phyloP scores from a whole-genome alignment of 768 basidiomycete genomes.

The Chalciporus sphaerocephalus region DNA sequence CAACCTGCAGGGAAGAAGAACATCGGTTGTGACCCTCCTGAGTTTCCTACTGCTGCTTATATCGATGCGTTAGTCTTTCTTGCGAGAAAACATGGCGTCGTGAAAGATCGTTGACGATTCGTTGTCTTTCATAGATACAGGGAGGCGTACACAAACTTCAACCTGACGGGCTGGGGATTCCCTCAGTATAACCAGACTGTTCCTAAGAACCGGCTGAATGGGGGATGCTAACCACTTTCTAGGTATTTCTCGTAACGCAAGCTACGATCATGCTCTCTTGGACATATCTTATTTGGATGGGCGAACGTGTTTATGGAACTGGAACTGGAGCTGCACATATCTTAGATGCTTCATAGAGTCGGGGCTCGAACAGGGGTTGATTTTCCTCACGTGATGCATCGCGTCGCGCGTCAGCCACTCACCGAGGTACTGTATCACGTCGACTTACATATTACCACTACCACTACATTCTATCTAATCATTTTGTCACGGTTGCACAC shows the following conservation, averaged over 20 bases:
- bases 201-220: conserved; percentile 52
- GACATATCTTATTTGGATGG: neutral
- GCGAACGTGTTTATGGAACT: neutral
- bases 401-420: conserved; percentile 29
- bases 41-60: conserved; percentile 72
- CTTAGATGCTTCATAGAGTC: neutral
- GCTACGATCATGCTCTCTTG: conserved; percentile 5
- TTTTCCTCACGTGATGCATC: conserved; percentile 30
- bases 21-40: conserved; percentile 64
- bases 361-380: conserved; percentile 13
- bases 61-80: conserved; percentile 55
- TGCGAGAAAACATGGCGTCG: neutral
- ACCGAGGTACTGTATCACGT: no score
- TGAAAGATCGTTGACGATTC: neutral
- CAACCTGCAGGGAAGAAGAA: conserved; percentile 47
- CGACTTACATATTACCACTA: conserved; percentile 9
- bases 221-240: conserved; percentile 23
- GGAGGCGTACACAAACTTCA: conserved; percentile 44
- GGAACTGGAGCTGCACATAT: neutral
- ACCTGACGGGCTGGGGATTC: conserved; percentile 40
- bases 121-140: conserved; percentile 29
- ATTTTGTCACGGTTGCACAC: conserved; percentile 15
- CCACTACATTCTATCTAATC: conserved; percentile 19
- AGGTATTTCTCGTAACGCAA: neutral
- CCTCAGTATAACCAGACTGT: conserved; percentile 45